phyloP scores from a whole-genome alignment of 2,329 filamentous ascomycete species.

The Dactylellina sp. region DNA sequence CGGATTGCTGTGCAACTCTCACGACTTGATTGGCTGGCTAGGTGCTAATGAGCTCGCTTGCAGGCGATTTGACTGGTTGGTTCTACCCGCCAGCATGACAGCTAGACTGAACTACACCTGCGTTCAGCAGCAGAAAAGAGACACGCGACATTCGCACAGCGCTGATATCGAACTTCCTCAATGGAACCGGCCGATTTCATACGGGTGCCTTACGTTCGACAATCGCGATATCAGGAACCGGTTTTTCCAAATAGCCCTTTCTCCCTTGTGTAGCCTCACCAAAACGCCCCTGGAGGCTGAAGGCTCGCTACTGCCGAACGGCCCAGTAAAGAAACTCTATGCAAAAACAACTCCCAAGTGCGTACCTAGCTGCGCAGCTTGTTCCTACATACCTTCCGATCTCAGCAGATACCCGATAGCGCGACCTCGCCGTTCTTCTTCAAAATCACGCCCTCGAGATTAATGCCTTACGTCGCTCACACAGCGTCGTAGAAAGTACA shows the following conservation, averaged over 20 bases:
- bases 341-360: slow-evolving; percentile 35
- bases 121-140: slow-evolving; percentile 41
- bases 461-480: slow-evolving; percentile 12
- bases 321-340: slow-evolving; percentile 53
- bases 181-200: slow-evolving; percentile 35
- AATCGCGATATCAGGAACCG: slow-evolving; percentile 44
- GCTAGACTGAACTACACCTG: slow-evolving; percentile 17
- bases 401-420: slow-evolving; percentile 47
- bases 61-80: slow-evolving; percentile 48
- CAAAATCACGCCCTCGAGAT: slow-evolving; percentile 26
- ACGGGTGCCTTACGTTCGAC: slow-evolving; percentile 52
- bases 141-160: slow-evolving; percentile 38
- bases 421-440: slow-evolving; percentile 38
- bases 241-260: slow-evolving; percentile 20
- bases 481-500: slow-evolving; percentile 11
- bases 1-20: slow-evolving; percentile 23
- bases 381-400: slow-evolving; percentile 47
- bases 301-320: slow-evolving; percentile 47
- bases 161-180: slow-evolving; percentile 42
- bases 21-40: slow-evolving; percentile 34
- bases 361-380: slow-evolving; percentile 28
- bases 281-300: slow-evolving; percentile 37
- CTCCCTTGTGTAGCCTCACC: slow-evolving; percentile 44
- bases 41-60: slow-evolving; percentile 46
- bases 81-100: slow-evolving; percentile 50